Base-by-base conservation (phyloP, 108 stramenopile species). In the Epithemia pelagica region DNA sequence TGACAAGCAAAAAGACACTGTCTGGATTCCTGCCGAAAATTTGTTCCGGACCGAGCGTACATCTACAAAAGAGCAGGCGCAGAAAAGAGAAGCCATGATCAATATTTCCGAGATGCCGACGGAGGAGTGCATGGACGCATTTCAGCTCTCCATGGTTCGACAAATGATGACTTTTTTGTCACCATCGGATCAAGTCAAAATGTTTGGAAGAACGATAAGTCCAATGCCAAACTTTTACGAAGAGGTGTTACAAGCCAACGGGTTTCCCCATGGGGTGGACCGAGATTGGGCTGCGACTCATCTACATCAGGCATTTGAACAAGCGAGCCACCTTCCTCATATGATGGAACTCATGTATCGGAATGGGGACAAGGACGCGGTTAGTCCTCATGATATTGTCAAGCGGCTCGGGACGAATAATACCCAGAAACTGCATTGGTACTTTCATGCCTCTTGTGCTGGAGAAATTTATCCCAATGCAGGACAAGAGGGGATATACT, bases 151-250 rank as follows among this genome's bases (percentile, higher is more conserved):
- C 37, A 52, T 67, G 58, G 59, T 60, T 57, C 65, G 71, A 19
- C 32, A 30, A 58, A 72, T 72, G 71, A 67, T 61, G 59, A 61
- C 23, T 19, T 59, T 67, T 26, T 18, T 52, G 8, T 58, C 65
- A 1, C 33, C 66, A 51, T 58, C 66, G 27, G 8, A 60, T 22
- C 66, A 67, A 52, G 60, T 59, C 66, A 27, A 59, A 32, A 0
- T 59, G 2, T 72, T 67, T 60, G 71, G 71, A 21, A 58, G 71
- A 32, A 61, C 59, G 60, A 72, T 72, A 23, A 37, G 61, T 2
- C 71, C 65, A 0, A 37, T 72, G 66, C 71, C 66, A 3, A 21
- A 72, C 58, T 72, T 60, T 67, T 27, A 23, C 24, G 33, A 27
- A 0, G 71, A 72, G 52, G n/a, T n/a, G n/a, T 7, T 72, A 20